Conservation (phyloP, 2,329 filamentous ascomycete genomes). For the Exophiala spinifera region DNA sequence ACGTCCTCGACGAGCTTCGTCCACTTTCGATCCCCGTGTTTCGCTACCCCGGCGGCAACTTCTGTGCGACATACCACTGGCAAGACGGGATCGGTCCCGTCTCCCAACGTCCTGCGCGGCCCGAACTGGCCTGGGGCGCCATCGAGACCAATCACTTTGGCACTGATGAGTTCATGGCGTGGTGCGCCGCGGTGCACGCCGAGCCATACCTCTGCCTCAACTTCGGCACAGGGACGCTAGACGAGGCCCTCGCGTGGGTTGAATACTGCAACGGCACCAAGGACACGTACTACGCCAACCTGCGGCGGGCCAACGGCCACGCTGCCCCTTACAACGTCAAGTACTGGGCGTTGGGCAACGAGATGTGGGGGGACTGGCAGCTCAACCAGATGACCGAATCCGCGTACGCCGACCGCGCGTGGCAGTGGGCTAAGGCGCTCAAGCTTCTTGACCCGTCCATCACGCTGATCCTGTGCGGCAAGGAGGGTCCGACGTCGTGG, state of each 20-base stretch:
- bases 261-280: constrained; percentile 81
- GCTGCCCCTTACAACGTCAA: constrained; percentile 75
- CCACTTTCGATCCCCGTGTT: constrained; percentile 71
- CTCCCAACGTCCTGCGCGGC: constrained; percentile 64
- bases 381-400: constrained; percentile 59
- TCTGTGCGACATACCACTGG: constrained; percentile 83
- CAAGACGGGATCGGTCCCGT: constrained; percentile 73
- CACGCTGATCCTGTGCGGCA: constrained; percentile 69
- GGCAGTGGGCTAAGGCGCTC: constrained; percentile 34
- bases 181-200: constrained; percentile 69
- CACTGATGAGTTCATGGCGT: constrained; percentile 82
- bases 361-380: constrained; percentile 60
- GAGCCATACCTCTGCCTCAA: constrained; percentile 80
- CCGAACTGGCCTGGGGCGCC: constrained; percentile 74
- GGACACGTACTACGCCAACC: constrained; percentile 77
- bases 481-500: constrained; percentile 67
- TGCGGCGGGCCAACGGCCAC: constrained; percentile 71
- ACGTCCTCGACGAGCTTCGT: constrained; percentile 70
- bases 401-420: constrained; percentile 56
- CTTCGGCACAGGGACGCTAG: constrained; percentile 68
- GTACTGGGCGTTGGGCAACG: constrained; percentile 83
- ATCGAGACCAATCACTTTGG: constrained; percentile 73
- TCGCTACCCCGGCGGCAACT: constrained; percentile 76
- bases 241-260: constrained; percentile 59
- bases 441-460: constrained; percentile 60